phyloP scores from a whole-genome alignment of 1,284 basidiomycete species.

The Leccinum pachyderme region DNA sequence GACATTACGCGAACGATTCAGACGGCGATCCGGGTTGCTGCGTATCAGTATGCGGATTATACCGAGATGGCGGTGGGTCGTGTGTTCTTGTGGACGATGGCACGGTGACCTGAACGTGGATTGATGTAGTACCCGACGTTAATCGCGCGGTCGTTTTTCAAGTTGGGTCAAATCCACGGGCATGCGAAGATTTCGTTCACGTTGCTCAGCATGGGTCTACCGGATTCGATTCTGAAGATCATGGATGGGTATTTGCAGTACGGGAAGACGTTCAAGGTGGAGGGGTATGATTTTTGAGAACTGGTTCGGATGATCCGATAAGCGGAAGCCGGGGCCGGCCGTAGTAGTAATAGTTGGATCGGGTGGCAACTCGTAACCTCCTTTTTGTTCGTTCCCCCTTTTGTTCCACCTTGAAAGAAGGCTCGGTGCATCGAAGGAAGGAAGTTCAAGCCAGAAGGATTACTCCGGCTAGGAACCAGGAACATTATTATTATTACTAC shows the following conservation, averaged over 20 bases:
- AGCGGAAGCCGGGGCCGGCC: conserved; percentile 15
- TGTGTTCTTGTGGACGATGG: not conserved
- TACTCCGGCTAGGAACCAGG: not conserved
- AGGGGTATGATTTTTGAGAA: conserved; percentile 65
- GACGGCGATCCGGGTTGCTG: conserved; percentile 88
- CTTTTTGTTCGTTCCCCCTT: not conserved
- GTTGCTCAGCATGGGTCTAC: conserved; percentile 89
- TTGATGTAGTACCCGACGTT: conserved; percentile 79
- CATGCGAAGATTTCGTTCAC: conserved; percentile 94
- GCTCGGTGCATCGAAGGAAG: not conserved
- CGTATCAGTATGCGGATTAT: conserved; percentile 86
- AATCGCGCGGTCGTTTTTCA: conserved; percentile 89
- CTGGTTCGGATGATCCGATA: not conserved
- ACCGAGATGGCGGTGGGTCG: conserved; percentile 77
- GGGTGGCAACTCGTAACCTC: conserved; percentile 3
- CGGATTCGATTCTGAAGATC: conserved; percentile 80
- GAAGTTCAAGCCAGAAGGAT: not conserved
- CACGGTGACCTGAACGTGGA: not conserved
- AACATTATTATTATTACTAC: not conserved
- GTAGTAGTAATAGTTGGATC: not conserved
- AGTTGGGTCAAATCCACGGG: conserved; percentile 91
- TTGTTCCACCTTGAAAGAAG: not conserved
- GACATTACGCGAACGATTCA: conserved; percentile 90
- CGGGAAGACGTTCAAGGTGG: conserved; percentile 79
- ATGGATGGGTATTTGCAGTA: conserved; percentile 84